A percentile compares a stretch with the other conserved stretches of the same genome.
Conservation (phyloP, 768 basidiomycete genomes). For the Auriscalpium vulgare region DNA sequence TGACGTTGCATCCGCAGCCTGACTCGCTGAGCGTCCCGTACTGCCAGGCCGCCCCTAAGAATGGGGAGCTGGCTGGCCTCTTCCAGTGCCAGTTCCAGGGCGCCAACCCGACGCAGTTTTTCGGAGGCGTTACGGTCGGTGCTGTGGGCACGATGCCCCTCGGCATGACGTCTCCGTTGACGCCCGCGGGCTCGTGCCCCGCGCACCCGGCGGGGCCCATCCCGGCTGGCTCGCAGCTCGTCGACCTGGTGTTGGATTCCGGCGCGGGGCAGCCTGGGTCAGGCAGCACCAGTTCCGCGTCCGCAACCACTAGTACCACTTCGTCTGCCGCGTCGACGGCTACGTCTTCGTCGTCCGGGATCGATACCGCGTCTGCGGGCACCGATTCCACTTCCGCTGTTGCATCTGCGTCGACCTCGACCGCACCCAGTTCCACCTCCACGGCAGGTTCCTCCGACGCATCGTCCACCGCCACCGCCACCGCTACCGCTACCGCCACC, state of each 20-base stretch:
- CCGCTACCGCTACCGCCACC: too few species aligned
- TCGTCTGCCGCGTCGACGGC: not conserved
- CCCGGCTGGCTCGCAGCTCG: constrained; percentile 41
- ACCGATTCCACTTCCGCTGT: too few species aligned
- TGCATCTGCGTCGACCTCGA: too few species aligned
- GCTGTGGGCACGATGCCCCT: constrained; percentile 47
- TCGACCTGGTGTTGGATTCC: constrained; percentile 17
- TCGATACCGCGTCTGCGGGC: too few species aligned
- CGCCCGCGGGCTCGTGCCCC: constrained; percentile 43
- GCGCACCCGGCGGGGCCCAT: constrained; percentile 41
- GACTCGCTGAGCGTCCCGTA: constrained; percentile 38
- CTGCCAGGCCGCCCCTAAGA: constrained; percentile 44
- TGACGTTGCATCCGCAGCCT: constrained; percentile 22
- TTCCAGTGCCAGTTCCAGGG: constrained; percentile 55
- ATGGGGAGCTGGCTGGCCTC: constrained; percentile 43
- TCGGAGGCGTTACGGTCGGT: constrained; percentile 35
- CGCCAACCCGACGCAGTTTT: constrained; percentile 35
- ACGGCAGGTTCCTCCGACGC: too few species aligned
- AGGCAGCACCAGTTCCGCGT: constrained; percentile 21
- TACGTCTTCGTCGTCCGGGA: not conserved
- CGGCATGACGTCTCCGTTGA: constrained; percentile 30
- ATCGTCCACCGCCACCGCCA: too few species aligned
- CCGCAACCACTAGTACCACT: not conserved
- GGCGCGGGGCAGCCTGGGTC: too few species aligned
- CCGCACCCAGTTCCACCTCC: too few species aligned